Percentiles rank a stretch among this genome's conserved stretches.
Evolutionary conservation across 106 monocot genomes (phyloP).

Genomic region (Dendrobium catenatum): DNA sequence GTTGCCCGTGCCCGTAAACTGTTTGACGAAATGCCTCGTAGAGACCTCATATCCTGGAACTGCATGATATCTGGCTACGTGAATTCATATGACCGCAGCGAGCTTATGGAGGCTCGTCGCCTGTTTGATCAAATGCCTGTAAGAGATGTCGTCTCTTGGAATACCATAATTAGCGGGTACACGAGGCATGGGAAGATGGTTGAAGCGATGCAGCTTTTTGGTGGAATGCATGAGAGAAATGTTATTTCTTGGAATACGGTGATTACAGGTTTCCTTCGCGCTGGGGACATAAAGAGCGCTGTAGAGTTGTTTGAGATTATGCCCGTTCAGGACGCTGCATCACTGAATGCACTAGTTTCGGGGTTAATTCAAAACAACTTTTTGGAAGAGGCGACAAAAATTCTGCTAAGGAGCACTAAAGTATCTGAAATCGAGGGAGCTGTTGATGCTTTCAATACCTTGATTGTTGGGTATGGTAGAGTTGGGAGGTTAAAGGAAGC

Average conservation of each 20-base stretch:
- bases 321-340: constrained; percentile 37
- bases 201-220: constrained; percentile 49
- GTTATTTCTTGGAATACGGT: constrained; percentile 69
- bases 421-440: constrained; percentile 15
- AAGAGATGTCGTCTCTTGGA: constrained; percentile 56
- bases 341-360: constrained; percentile 43
- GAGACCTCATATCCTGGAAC: constrained; percentile 72
- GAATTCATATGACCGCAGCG: constrained; percentile 7
- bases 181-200: constrained; percentile 38
- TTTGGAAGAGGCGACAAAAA: constrained; percentile 43
- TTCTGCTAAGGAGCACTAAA: constrained; percentile 17
- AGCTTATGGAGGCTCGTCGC: constrained; percentile 34
- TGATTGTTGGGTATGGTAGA: constrained; percentile 63
- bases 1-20: constrained; percentile 33
- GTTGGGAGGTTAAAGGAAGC: constrained; percentile 49
- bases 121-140: constrained; percentile 65
- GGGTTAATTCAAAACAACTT: constrained; percentile 47
- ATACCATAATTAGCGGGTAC: constrained; percentile 60
- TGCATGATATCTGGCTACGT: constrained; percentile 54
- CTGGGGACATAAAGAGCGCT: constrained; percentile 37
- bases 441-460: constrained; percentile 67
- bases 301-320: constrained; percentile 56
- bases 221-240: constrained; percentile 51
- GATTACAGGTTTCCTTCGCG: constrained; percentile 46
- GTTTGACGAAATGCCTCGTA: constrained; percentile 60